Percentiles rank a stretch among this genome's conserved stretches.
phyloP scores from a whole-genome alignment of 2,329 filamentous ascomycete species.

The Aspergillus pseudoterreus region DNA sequence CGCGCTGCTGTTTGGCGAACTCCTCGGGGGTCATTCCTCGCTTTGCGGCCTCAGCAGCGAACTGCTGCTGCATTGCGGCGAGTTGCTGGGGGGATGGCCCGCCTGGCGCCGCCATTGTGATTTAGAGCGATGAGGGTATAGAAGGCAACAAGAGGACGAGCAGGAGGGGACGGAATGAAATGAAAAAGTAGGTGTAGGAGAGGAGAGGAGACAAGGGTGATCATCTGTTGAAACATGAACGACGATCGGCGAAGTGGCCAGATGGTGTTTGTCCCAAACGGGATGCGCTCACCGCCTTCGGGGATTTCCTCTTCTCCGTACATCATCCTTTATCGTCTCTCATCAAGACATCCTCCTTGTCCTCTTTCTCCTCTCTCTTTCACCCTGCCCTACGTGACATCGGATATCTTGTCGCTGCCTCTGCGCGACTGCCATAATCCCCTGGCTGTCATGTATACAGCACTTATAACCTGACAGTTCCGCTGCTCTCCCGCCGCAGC shows the following conservation, averaged over 20 bases:
- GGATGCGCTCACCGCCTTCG: slow-evolving; percentile 16
- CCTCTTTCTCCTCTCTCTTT: not conserved
- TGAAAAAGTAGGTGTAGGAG: slow-evolving; percentile 1
- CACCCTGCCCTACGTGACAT: not conserved
- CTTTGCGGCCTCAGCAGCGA: slow-evolving; percentile 78
- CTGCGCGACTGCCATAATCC: not conserved
- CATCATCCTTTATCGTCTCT: not conserved
- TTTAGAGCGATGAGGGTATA: not conserved
- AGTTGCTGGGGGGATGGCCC: slow-evolving; percentile 79
- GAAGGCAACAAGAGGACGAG: slow-evolving; percentile 8
- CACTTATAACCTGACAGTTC: not conserved
- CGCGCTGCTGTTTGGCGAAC: slow-evolving; percentile 64
- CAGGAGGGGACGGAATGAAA: slow-evolving; percentile 1
- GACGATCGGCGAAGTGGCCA: slow-evolving; percentile 15
- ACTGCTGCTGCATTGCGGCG: slow-evolving; percentile 73
- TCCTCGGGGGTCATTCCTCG: slow-evolving; percentile 80
- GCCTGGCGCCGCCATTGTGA: slow-evolving; percentile 36
- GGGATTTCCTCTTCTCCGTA: not conserved
- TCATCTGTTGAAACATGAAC: slow-evolving; percentile 5
- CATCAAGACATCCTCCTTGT: not conserved
- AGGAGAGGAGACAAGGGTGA: not conserved
- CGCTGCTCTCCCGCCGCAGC: slow-evolving; percentile 4
- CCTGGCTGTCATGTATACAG: slow-evolving; percentile 8
- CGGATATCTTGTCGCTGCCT: not conserved
- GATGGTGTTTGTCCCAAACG: slow-evolving; percentile 11